Evolutionary conservation across 768 basidiomycete genomes (phyloP), one percentile per base, ranked within the genome.

Genomic region (Lyophyllum semitale): DNA sequence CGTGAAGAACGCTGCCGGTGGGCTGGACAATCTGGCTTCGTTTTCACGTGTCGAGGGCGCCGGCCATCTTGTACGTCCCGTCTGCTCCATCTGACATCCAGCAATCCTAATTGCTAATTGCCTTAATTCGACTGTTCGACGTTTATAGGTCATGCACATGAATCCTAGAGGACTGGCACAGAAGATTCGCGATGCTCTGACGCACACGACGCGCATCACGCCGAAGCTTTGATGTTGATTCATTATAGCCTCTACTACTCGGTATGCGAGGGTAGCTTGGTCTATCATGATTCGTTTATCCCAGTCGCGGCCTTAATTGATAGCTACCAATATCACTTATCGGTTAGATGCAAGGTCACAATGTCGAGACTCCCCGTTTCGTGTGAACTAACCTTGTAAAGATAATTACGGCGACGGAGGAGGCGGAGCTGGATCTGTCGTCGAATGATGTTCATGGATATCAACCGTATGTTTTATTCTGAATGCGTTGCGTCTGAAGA

Each of bases 41-140:
- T 63, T 77, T 5, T 59, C 68, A 3, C 62, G 75, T 30, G 71
- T 80, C 5, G 66, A 71, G 37, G 68, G 69, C 0, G 73, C 73
- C 2, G 78, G 78, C 0, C 78, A 79, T 68, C 59, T 79, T 46
- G 78, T 77, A 55, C 49, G 73, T 59, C 42, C 41, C 30, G 40
- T 6, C 23, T 45, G 8, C 13, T 23, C 33, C 4, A 33, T 29
- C 8, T 45, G 4, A 25, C 30, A 23, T 26, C 7, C 0, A n/a
- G 15, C 3, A 1, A n/a, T n/a, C 15, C 5, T 23, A 6, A 9
- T n/a, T n/a, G n/a, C n/a, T n/a, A n/a, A n/a, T 48, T 9, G 2
- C 30, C 47, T 13, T 18, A 46, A 49, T 20, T 40, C 17, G 1
- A n/a, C n/a, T n/a, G n/a, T n/a, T 23, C 20, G 18, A 29, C 29